Percentiles rank a stretch among this genome's conserved stretches.
Evolutionary conservation across 805 yeast species (phyloP).

Genomic region (Schwanniomyces polymorphus): DNA sequence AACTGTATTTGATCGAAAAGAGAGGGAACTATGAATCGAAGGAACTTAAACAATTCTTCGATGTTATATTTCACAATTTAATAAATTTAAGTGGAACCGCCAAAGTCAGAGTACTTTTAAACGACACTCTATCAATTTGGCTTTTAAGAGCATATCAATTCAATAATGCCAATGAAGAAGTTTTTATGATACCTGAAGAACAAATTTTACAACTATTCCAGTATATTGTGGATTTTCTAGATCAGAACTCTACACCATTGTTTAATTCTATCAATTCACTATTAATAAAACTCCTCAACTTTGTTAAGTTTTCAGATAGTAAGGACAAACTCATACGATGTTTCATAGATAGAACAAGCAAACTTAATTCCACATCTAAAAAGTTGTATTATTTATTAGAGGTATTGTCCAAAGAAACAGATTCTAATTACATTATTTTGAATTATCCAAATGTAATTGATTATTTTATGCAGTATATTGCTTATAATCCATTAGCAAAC

Average conservation of each 20-base stretch:
- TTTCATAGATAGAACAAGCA: conserved; percentile 6
- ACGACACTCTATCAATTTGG: conserved; percentile 70
- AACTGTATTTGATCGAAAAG: neutral
- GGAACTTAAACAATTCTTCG: neutral
- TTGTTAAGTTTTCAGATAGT: conserved; percentile 23
- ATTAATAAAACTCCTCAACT: conserved; percentile 50
- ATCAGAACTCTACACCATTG: conserved; percentile 67
- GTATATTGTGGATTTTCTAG: conserved; percentile 68
- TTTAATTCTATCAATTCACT: conserved; percentile 68
- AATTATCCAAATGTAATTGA: conserved; percentile 47
- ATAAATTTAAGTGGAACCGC: neutral
- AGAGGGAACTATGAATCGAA: neutral
- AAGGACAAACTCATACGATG: conserved; percentile 27
- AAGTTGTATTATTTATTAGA: conserved; percentile 65
- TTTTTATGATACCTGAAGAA: neutral
- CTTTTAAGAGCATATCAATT: conserved; percentile 53
- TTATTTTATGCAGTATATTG: conserved; percentile 50
- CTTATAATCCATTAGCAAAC: conserved; percentile 63
- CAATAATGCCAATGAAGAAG: neutral
- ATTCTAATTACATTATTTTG: conserved; percentile 38
- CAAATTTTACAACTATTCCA: conserved; percentile 25
- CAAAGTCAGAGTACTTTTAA: conserved; percentile 37
- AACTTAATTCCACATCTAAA: conserved; percentile 33
- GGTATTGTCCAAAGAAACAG: conserved; percentile 48
- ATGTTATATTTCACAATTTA: neutral